Evolutionary conservation across 495 filamentous ascomycete species (phyloP).

Genomic region (Terfezia claveryi): DNA sequence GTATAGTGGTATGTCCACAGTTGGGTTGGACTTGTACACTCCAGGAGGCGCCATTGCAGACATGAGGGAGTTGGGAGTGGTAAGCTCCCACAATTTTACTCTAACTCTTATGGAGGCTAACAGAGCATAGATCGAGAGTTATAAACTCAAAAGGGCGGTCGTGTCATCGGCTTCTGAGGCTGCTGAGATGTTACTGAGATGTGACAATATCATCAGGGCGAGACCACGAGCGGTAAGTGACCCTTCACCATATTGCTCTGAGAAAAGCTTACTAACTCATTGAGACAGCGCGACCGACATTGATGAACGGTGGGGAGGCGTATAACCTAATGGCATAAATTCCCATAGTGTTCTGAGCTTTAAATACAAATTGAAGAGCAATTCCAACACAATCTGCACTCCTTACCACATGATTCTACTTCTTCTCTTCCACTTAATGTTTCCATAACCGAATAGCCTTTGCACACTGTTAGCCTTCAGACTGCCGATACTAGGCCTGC

Average conservation of each 20-base stretch:
- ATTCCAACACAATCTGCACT: background rate
- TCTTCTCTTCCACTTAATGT: conserved; percentile 5
- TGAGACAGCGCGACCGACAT: conserved; percentile 12
- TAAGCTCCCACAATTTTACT: background rate
- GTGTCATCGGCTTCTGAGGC: conserved; percentile 89
- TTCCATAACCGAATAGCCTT: conserved; percentile 20
- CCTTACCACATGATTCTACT: too few relatives aligned
- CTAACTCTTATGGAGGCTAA: background rate
- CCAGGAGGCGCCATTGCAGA: conserved; percentile 87
- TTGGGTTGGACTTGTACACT: conserved; percentile 69
- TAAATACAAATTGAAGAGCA: background rate
- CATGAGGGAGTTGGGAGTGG: conserved; percentile 86
- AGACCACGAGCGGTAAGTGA: conserved; percentile 17
- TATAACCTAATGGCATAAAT: background rate
- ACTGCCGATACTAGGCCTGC: too few relatives aligned
- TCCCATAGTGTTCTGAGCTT: background rate
- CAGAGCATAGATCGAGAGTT: conserved; percentile 49
- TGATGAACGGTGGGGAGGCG: background rate
- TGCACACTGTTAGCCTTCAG: background rate
- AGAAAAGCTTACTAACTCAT: conserved; percentile 1
- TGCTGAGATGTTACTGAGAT: conserved; percentile 46
- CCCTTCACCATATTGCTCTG: background rate
- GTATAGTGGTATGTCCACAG: conserved; percentile 79
- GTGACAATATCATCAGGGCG: conserved; percentile 18
- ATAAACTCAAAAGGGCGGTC: conserved; percentile 93